These are phyloP conservation scores for Litchi chinensis DNA, from an alignment of 345 rosid genomes.

Conservation along the genomic window DNA sequence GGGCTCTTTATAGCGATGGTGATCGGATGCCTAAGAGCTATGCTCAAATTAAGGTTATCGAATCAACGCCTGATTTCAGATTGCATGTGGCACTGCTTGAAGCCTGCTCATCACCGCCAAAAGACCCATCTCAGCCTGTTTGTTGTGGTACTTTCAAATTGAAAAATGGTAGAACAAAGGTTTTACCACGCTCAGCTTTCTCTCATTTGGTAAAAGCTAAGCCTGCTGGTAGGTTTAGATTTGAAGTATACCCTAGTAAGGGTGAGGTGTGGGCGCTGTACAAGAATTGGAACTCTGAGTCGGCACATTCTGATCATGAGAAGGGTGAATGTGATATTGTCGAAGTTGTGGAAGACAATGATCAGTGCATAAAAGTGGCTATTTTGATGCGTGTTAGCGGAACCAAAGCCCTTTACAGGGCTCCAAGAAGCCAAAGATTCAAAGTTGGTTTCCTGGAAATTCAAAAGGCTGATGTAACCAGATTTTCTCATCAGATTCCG, in stretches of 20 bases:
- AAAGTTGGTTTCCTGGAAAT: slow-evolving; percentile 34
- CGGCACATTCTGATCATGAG: slow-evolving; percentile 14
- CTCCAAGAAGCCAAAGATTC: slow-evolving; percentile 37
- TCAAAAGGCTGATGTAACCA: slow-evolving; percentile 26
- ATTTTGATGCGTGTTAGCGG: slow-evolving; percentile 30
- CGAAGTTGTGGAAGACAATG: slow-evolving; percentile 44
- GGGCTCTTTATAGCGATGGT: slow-evolving; percentile 46
- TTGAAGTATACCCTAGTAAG: slow-evolving; percentile 43
- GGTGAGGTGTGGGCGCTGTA: slow-evolving; percentile 68
- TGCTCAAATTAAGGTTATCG: slow-evolving; percentile 49
- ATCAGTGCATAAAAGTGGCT: slow-evolving; percentile 27
- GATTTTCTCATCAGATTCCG: slow-evolving; percentile 67
- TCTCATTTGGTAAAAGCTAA: slow-evolving; percentile 49
- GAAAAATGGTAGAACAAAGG: slow-evolving; percentile 32
- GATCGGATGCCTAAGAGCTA: slow-evolving; percentile 51
- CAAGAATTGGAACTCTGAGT: slow-evolving; percentile 31
- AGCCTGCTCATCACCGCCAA: slow-evolving; percentile 22
- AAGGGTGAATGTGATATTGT: slow-evolving; percentile 44
- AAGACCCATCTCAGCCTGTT: slow-evolving; percentile 9
- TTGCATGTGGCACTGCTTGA: slow-evolving; percentile 52
- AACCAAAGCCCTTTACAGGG: slow-evolving; percentile 30
- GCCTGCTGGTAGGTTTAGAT: slow-evolving; percentile 18
- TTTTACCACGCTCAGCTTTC: slow-evolving; percentile 32
- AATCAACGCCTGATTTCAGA: slow-evolving; percentile 32
- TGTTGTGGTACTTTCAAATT: slow-evolving; percentile 55